Base-by-base conservation (phyloP, 306 rosid genomes). In the Rosa multiflora region DNA sequence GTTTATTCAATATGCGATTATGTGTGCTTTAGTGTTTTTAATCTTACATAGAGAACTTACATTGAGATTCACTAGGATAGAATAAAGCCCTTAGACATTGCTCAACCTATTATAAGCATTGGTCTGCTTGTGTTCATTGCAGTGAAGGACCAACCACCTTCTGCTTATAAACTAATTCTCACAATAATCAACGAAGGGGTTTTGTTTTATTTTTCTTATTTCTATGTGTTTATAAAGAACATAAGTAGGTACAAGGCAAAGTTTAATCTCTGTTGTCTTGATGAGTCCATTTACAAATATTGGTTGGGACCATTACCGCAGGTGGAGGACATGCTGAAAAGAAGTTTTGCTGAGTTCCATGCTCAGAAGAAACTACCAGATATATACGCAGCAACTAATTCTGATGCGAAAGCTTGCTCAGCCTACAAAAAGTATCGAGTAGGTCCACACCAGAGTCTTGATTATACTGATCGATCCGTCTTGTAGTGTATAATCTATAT, bases 291-390 rank as follows among this genome's bases (percentile, higher is more conserved):
- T 37, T 80, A 56, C 52, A 2, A 58, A 42, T 5, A n/a, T 74
- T 35, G 59, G 44, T 53, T 73, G 74, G 59, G 63, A 76, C 67
- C 56, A 71, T 83, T 55, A 76, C 80, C 81, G 79, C 92, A 95
- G 99, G 99, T 95, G 44, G 99, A 95, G 83, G 99, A 95, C 90
- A 95, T 94, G 99, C 87, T 95, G 79, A 95, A 95, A 90, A 91
- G 99, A 88, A 95, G 99, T 87, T 95, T 94, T 83, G 97, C 97
- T 20, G 99, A 95, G 84, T 95, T 95, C 82, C 99, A 95, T 86
- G 91, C 97, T 70, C 97, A 95, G 87, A 91, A 89, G 87, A 91
- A 91, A 58, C 92, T 95, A 86, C 99, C 99, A 35, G 99, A 92
- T 80, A 81, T 85, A n/a, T n/a, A n/a, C n/a, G 90, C 90, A 91